A percentile compares a stretch with the other conserved stretches of the same genome.
Evolutionary conservation across 2,329 filamentous ascomycete species (phyloP).

Genomic region (Penicillium sp.): DNA sequence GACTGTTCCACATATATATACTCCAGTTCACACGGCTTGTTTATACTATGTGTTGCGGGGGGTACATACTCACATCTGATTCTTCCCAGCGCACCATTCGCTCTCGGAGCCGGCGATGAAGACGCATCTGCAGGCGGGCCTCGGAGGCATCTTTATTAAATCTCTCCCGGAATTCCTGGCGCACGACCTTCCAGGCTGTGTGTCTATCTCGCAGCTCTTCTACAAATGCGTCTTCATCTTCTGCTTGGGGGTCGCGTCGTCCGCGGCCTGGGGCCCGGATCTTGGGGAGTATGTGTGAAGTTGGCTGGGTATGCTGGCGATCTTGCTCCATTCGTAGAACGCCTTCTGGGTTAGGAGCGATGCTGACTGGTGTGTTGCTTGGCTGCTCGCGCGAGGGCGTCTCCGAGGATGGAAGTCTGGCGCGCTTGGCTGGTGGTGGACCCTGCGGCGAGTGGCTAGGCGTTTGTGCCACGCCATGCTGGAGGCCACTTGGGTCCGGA

Average conservation of each 20-base stretch:
- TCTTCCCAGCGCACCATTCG: constrained; percentile 41
- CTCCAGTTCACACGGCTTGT: not conserved
- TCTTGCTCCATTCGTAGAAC: constrained; percentile 42
- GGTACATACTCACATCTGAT: constrained; percentile 47
- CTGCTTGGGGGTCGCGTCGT: constrained; percentile 39
- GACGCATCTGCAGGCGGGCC: constrained; percentile 45
- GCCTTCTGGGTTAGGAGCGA: constrained; percentile 43
- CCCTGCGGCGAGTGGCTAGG: constrained; percentile 25
- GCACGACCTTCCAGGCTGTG: constrained; percentile 41
- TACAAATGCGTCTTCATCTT: constrained; percentile 43
- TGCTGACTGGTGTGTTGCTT: constrained; percentile 35
- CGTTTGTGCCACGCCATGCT: constrained; percentile 24
- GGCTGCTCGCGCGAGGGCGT: constrained; percentile 2
- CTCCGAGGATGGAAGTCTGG: constrained; percentile 25
- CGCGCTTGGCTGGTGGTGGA: constrained; percentile 26
- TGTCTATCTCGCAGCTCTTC: constrained; percentile 39
- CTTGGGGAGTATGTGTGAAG: constrained; percentile 28
- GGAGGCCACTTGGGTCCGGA: constrained; percentile 21
- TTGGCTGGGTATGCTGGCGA: constrained; percentile 29
- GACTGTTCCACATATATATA: not conserved
- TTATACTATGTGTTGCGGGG: constrained; percentile 2
- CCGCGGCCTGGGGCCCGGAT: constrained; percentile 36
- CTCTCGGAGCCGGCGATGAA: constrained; percentile 39
- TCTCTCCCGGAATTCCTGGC: constrained; percentile 36
- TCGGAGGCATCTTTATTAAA: constrained; percentile 42